Evolutionary conservation across 75 land plant species (phyloP), one percentile per base, ranked within the genome.

Genomic region (Sequoiadendron giganteum): DNA sequence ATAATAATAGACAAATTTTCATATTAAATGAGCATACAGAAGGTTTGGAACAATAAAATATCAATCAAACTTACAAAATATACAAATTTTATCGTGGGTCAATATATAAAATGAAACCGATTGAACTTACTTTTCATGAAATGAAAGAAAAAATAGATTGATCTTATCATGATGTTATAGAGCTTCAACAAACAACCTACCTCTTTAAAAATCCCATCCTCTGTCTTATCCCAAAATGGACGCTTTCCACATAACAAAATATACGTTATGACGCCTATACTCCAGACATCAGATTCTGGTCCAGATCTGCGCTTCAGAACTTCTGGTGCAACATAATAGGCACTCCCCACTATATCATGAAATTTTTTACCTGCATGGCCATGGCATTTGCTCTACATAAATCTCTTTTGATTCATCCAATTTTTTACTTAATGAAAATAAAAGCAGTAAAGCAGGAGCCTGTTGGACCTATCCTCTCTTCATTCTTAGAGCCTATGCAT

Each of bases 201-300:
- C 90, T 90, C 90, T 73, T 88, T 80, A 87, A 88, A 90, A 49
- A 90, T 90, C 19, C 90, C 90, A 90, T 88, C 90, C 65, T 90
- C 90, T 15, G 90, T 90, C 78, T 88, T 88, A 43, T 90, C 90
- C 90, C 90, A 90, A 45, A 90, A 90, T 47, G 90, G 90, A 32
- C 90, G 89, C 78, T 90, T 90, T 19, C 90, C 90, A 87, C 90
- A 90, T 36, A 90, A 45, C 90, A 90, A 84, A 38, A 90, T 90
- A 49, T 90, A 90, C 83, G 90, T 90, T 47, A 90, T 90, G 21
- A 90, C 90, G 30, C 90, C 90, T 25, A 90, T 87, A 89, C 90
- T 90, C 90, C 90, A 90, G 21, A 88, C 90, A 90, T 90, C 90
- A 49, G 90, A 90, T 84, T 90, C 90, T 82, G 90, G 90, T 38